Percentiles rank a stretch among this genome's conserved stretches.
Conservation (phyloP, 352 stramenopile species). For the Elongisporangium anandrum region DNA sequence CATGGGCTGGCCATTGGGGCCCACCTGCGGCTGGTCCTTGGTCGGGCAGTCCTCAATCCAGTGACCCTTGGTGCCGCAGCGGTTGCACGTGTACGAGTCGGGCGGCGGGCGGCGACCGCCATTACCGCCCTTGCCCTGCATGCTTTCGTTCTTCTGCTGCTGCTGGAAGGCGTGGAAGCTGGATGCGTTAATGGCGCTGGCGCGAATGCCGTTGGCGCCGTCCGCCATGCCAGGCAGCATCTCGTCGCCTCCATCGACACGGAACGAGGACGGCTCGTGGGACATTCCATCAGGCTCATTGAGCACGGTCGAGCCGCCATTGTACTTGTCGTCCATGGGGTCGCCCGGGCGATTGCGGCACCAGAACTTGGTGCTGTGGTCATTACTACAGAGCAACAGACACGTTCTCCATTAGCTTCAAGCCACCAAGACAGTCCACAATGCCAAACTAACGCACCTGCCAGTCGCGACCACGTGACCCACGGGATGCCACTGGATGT, state of each 20-base stretch:
- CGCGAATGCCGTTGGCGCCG: conserved; percentile 44
- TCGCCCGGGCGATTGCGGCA: conserved; percentile 92
- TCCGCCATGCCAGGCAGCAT: conserved; percentile 71
- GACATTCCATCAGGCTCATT: conserved; percentile 58
- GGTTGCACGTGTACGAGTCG: conserved; percentile 87
- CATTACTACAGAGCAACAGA: conserved; percentile 76
- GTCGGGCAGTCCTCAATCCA: conserved; percentile 88
- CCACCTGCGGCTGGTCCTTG: conserved; percentile 56
- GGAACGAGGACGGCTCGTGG: conserved; percentile 15
- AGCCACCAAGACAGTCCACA: neutral
- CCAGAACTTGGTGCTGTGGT: conserved; percentile 98
- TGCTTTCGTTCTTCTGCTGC: conserved; percentile 19
- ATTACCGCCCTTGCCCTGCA: conserved; percentile 8
- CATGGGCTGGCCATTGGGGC: conserved; percentile 15
- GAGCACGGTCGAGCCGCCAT: conserved; percentile 64
- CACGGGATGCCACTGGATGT: conserved; percentile 97
- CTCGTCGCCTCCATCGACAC: conserved; percentile 26
- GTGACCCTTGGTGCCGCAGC: conserved; percentile 78
- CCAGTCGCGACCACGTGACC: conserved; percentile 95
- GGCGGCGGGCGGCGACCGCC: conserved; percentile 52
- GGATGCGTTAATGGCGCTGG: conserved; percentile 62
- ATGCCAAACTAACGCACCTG: conserved; percentile 30
- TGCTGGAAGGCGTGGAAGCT: conserved; percentile 71
- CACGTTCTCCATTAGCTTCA: no score
- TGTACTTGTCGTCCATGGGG: conserved; percentile 89